These are phyloP conservation scores for Casuarina equisetifolia DNA, from an alignment of 306 rosid genomes.

Conservation along the genomic window DNA sequence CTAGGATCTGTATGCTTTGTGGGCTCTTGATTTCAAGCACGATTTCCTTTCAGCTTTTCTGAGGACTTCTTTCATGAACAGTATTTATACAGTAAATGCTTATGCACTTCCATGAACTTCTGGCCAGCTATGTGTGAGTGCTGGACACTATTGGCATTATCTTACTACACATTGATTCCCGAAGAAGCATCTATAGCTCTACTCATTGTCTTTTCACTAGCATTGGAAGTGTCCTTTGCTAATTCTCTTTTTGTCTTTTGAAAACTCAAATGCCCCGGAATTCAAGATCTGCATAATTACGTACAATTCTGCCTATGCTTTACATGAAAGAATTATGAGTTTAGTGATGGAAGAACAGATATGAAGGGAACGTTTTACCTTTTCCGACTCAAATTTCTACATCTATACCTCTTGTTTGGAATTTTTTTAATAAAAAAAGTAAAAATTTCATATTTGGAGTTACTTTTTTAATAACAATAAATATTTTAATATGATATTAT, in stretches of 20 bases:
- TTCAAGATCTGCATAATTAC: not conserved
- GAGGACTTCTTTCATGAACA: slow-evolving; percentile 29
- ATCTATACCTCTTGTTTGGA: not conserved
- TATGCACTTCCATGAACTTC: slow-evolving; percentile 26
- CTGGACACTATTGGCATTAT: not conserved
- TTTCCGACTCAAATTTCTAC: not conserved
- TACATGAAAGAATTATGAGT: not conserved
- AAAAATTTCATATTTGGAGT: no score
- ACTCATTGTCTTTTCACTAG: not conserved
- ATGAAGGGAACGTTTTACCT: not conserved
- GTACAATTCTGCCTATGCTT: no score
- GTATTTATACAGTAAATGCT: slow-evolving; percentile 18
- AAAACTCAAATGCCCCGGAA: not conserved
- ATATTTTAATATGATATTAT: no score
- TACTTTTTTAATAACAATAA: no score
- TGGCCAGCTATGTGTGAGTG: not conserved
- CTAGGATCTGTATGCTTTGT: slow-evolving; percentile 46
- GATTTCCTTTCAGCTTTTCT: slow-evolving; percentile 27
- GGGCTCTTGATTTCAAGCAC: slow-evolving; percentile 28
- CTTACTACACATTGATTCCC: not conserved
- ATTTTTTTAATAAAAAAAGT: no score
- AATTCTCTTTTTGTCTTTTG: not conserved
- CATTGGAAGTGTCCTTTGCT: not conserved
- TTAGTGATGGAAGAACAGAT: not conserved
- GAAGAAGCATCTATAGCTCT: not conserved